Evolutionary conservation across 164 flowering plant genomes (phyloP), one percentile per base, ranked within the genome.

Genomic region (Aristolochia contorta): DNA sequence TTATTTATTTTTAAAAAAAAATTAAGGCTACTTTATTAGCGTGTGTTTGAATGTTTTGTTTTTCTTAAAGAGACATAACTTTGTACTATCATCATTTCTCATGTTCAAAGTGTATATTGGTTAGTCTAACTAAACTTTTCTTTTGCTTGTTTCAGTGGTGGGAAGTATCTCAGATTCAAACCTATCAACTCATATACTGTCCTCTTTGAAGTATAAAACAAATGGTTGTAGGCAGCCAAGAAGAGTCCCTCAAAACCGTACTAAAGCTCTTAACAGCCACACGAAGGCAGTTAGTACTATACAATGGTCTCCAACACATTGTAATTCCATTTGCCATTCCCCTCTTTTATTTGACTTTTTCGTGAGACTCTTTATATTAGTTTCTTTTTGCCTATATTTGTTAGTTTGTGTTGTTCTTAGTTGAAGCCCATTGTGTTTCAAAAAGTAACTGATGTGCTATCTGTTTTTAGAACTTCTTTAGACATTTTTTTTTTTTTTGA

Each of bases 291-390:
- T 90, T 57, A 90, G 79, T 77, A 65, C 89, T 19, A 61, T 90
- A 21, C 81, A 85, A 24, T 88, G 94, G 97, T 90, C 94, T 27
- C 73, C 72, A 61, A 76, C 68, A 73, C 87, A 90, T 70, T 75
- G 97, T 88, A 64, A 75, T 76, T 54, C 15, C 47, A 37, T 21
- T 19, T 43, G 25, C 32, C 27, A 12, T 53, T 22, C 6, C 27
- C 16, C 9, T 47, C 22, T 18, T 6, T 24, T 6, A 4, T n/a
- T 59, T 47, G 25, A 25, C 25, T 21, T 19, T 47, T 24, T 8
- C 7, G 6, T 25, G 25, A 20, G 21, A 12, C 21, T 43, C 16
- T 6, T 0, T 18, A 18, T 20, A 15, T 13, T 46, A 58, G 12
- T 46, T 59, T 21, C 61, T 58, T 59, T 9, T 46, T 43, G 22